Evolutionary conservation across 495 filamentous ascomycete genomes (phyloP).

Genomic region (Aspergillus avenaceus): DNA sequence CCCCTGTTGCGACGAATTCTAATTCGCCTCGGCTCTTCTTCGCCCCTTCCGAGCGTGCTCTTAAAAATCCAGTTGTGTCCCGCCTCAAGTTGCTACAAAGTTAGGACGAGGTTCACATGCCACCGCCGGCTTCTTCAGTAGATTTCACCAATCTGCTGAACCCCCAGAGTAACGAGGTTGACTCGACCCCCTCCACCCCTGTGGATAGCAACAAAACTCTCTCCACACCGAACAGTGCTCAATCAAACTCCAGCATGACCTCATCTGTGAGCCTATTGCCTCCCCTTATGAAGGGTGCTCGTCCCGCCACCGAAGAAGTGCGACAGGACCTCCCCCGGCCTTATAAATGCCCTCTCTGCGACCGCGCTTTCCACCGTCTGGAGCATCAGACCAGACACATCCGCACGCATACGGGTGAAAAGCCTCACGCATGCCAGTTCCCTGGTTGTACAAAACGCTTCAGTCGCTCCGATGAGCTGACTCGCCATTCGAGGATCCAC

Average conservation of each 20-base stretch:
- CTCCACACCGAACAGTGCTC: conserved; percentile 24
- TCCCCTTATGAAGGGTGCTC: conserved; percentile 60
- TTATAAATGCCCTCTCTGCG: conserved; percentile 97
- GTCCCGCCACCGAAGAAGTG: conserved; percentile 53
- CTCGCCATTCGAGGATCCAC: conserved; percentile 96
- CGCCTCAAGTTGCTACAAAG: conserved; percentile 10
- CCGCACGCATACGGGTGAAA: conserved; percentile 96
- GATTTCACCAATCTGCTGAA: conserved; percentile 79
- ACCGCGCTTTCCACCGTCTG: conserved; percentile 97
- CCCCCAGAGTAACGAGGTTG: conserved; percentile 42
- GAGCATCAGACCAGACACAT: conserved; percentile 99
- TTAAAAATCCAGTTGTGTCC: conserved; percentile 21
- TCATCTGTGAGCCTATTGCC: conserved; percentile 65
- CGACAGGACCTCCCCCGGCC: conserved; percentile 85
- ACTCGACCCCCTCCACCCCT: conserved; percentile 22
- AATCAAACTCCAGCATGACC: conserved; percentile 58
- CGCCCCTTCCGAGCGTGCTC: conserved; percentile 10
- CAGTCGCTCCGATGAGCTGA: conserved; percentile 94
- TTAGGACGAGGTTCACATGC: conserved; percentile 57
- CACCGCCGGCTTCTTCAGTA: conserved; percentile 65
- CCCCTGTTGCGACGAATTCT: conserved; percentile 21
- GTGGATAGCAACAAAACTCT: conserved; percentile 8
- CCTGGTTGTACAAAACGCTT: conserved; percentile 97
- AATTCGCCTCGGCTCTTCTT: conserved; percentile 22
- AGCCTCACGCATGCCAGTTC: conserved; percentile 92